These are phyloP conservation scores for Orobanche coerulescens DNA, from an alignment of 257 asterid genomes.

Conservation along the genomic window DNA sequence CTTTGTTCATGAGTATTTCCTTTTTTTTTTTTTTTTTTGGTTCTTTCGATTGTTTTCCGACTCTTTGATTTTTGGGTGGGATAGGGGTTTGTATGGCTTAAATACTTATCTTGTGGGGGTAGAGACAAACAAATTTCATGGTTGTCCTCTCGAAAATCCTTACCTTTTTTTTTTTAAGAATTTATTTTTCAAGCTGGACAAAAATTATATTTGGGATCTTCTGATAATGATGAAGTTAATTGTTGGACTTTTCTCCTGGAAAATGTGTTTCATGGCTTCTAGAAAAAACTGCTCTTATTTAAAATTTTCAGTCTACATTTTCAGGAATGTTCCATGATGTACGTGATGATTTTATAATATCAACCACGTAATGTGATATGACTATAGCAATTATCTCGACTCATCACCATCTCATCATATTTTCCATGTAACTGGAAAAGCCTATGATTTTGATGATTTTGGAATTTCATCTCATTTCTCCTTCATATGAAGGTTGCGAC, in stretches of 20 bases:
- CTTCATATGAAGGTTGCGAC: too few species aligned
- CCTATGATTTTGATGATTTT: too few species aligned
- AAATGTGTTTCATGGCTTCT: constrained; percentile 6
- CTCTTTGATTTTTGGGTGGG: background rate
- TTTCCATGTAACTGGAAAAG: too few species aligned
- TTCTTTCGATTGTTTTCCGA: background rate
- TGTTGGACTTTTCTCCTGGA: background rate
- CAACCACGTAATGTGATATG: too few species aligned
- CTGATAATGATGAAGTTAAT: constrained; percentile 1
- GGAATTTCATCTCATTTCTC: too few species aligned
- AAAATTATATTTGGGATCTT: background rate
- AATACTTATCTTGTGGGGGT: background rate
- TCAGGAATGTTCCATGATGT: too few species aligned
- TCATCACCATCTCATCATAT: too few species aligned
- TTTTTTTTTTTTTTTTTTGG: too few species aligned
- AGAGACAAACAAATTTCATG: background rate
- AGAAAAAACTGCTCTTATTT: background rate
- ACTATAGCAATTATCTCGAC: too few species aligned
- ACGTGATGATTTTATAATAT: too few species aligned
- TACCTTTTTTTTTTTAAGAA: too few species aligned
- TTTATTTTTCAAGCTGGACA: constrained; percentile 7
- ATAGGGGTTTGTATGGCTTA: background rate
- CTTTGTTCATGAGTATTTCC: background rate
- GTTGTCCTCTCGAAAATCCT: constrained; percentile 7
- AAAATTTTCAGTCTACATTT: constrained; percentile 20